phyloP scores from a whole-genome alignment of 2,329 filamentous ascomycete genomes.

The Microcyclospora tardicrescens region DNA sequence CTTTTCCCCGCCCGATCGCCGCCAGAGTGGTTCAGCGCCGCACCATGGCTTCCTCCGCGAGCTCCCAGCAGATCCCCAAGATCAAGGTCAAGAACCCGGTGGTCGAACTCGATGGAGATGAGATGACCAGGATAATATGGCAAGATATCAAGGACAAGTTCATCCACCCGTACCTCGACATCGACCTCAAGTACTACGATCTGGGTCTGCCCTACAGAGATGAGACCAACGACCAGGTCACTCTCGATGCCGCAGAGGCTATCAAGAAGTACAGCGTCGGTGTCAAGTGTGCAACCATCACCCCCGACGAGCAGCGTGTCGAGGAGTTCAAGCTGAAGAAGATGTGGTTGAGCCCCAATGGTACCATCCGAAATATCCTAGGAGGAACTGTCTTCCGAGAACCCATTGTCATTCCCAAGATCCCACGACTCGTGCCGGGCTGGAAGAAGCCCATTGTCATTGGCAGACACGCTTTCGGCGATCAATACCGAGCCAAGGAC shows the following conservation, averaged over 20 bases:
- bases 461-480: conserved; percentile 93
- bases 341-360: conserved; percentile 99
- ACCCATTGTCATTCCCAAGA: conserved; percentile 88
- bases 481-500: conserved; percentile 97
- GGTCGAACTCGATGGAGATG: conserved; percentile 87
- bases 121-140: conserved; percentile 99
- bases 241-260: conserved; percentile 83
- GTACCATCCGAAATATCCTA: conserved; percentile 59
- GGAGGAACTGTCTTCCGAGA: conserved; percentile 98
- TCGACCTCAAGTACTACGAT: conserved; percentile 65
- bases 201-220: conserved; percentile 84
- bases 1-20: conserved; percentile 20
- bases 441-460: conserved; percentile 99
- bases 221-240: conserved; percentile 92
- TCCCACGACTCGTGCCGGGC: conserved; percentile 85
- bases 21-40: conserved; percentile 23
- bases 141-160: conserved; percentile 98
- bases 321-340: conserved; percentile 98
- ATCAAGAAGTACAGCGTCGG: conserved; percentile 99
- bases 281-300: conserved; percentile 99
- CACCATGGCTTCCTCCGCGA: conserved; percentile 21
- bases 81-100: conserved; percentile 99
- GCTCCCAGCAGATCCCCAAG: conserved; percentile 45
- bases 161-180: conserved; percentile 88
- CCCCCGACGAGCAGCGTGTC: conserved; percentile 88